A percentile compares a stretch with the other conserved stretches of the same genome.
These are phyloP conservation scores for Ogataea degrootiae DNA, from an alignment of 805 yeast species.

Conservation along the genomic window DNA sequence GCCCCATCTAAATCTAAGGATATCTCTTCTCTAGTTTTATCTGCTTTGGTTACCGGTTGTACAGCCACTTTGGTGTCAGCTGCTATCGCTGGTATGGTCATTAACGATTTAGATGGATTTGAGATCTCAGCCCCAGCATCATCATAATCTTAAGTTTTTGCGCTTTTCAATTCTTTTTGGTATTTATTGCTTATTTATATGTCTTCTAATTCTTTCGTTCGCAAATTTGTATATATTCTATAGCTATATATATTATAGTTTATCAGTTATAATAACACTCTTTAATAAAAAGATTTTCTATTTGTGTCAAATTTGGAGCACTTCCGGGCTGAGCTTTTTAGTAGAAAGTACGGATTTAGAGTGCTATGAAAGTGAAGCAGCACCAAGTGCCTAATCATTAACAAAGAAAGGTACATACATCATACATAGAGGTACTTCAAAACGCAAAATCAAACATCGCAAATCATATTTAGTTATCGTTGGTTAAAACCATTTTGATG, in stretches of 20 bases:
- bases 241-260: too few species aligned
- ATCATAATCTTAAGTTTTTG: not conserved
- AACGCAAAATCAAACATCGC: not conserved
- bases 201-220: not conserved
- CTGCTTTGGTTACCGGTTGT: constrained; percentile 49
- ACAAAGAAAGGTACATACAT: not conserved
- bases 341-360: too few species aligned
- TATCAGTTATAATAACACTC: too few species aligned
- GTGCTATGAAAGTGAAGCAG: too few species aligned
- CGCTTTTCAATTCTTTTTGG: not conserved
- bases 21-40: constrained; percentile 40
- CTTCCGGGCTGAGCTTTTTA: too few species aligned
- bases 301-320: too few species aligned
- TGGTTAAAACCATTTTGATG: constrained; percentile 40
- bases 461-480: constrained; percentile 6
- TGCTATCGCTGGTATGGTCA: constrained; percentile 51
- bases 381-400: not conserved
- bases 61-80: constrained; percentile 49
- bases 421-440: not conserved
- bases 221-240: too few species aligned
- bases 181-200: not conserved
- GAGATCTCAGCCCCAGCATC: constrained; percentile 2
- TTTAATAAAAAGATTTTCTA: too few species aligned
- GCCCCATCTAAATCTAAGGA: constrained; percentile 47
- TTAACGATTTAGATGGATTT: constrained; percentile 40